Conservation (phyloP, 2,329 filamentous ascomycete genomes). For the Neopestalotiopsis clavispora region DNA sequence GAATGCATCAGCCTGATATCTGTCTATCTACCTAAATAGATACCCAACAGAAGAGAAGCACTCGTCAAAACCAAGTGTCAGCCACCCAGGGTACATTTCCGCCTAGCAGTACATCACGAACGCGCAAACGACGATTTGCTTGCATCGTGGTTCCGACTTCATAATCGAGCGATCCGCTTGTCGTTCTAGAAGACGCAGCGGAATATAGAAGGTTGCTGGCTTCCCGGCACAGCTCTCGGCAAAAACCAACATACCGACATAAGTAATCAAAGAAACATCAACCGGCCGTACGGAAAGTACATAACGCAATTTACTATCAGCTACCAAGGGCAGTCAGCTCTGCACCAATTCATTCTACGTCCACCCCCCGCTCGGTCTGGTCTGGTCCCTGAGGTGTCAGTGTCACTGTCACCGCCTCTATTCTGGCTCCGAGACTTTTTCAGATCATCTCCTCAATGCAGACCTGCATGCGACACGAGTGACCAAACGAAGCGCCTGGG, state of each 20-base stretch:
- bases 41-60: too few species aligned
- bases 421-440: slow-evolving; percentile 5
- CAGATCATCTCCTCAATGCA: neutral
- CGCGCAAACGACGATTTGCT: neutral
- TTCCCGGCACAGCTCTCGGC: neutral
- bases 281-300: slow-evolving; percentile 11
- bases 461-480: neutral
- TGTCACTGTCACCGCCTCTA: neutral
- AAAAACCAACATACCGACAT: neutral
- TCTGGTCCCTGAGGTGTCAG: too few species aligned
- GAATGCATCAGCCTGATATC: neutral
- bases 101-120: neutral
- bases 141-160: neutral
- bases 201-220: neutral
- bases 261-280: neutral
- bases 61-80: too few species aligned
- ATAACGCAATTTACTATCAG: neutral
- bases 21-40: neutral
- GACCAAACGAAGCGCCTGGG: neutral
- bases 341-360: slow-evolving; percentile 1
- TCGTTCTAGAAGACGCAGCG: neutral
- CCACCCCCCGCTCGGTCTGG: neutral
- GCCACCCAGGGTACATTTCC: too few species aligned
- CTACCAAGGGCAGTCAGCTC: neutral
- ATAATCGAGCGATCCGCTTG: neutral